These are phyloP conservation scores for Cercospora berteroae DNA, from an alignment of 2,329 filamentous ascomycete genomes.

Conservation along the genomic window DNA sequence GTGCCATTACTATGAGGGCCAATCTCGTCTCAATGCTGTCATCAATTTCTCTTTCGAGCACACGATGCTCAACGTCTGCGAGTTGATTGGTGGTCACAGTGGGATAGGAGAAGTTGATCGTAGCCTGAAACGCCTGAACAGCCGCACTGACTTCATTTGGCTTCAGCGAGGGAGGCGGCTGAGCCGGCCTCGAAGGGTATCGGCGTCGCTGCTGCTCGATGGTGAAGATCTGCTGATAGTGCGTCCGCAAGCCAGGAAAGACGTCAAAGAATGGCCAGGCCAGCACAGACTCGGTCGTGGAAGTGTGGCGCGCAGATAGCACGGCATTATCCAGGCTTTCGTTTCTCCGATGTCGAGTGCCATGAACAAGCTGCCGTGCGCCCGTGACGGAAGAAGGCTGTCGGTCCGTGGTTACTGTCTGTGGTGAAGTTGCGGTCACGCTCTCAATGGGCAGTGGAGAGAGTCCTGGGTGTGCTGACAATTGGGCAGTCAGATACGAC, in stretches of 20 bases:
- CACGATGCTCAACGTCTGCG: conserved; percentile 13
- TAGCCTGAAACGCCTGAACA: conserved; percentile 2
- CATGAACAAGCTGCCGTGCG: conserved; percentile 15
- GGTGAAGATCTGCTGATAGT: conserved; percentile 18
- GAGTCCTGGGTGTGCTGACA: background rate
- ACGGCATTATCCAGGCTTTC: conserved; percentile 19
- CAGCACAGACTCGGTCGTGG: conserved; percentile 18
- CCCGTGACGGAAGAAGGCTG: conserved; percentile 14
- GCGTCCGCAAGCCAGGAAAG: conserved; percentile 8
- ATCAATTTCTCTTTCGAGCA: conserved; percentile 5
- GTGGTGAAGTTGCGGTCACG: background rate
- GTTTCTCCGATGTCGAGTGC: conserved; percentile 9
- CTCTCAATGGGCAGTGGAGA: background rate
- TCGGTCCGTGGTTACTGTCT: conserved; percentile 11
- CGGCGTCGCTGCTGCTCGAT: conserved; percentile 16
- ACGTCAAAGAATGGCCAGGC: conserved; percentile 18
- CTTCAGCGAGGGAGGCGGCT: conserved; percentile 8
- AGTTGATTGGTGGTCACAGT: conserved; percentile 7
- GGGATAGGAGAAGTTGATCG: conserved; percentile 17
- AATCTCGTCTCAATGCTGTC: conserved; percentile 12
- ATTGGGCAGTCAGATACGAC: conserved; percentile 7
- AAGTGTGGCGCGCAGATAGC: conserved; percentile 17
- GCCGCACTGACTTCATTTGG: conserved; percentile 7
- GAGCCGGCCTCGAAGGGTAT: background rate
- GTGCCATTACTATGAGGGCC: conserved; percentile 15